Evolutionary conservation across 2,329 filamentous ascomycete genomes (phyloP).

Genomic region (Diaporthe vaccinii): DNA sequence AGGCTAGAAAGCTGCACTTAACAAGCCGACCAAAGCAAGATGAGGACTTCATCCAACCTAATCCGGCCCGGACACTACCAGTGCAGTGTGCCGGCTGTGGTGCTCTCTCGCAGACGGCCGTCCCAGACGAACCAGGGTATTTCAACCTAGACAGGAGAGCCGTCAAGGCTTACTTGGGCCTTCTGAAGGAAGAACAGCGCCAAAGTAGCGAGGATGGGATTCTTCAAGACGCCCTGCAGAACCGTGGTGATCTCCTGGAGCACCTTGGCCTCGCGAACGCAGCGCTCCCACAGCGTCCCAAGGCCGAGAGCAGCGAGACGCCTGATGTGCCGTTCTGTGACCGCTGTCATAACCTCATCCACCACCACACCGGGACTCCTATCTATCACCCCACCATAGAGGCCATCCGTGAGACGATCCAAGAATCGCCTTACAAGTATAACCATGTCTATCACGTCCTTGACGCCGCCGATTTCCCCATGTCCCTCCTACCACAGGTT

Average conservation of each 20-base stretch:
- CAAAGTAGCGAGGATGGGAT: constrained; percentile 59
- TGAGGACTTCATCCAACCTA: neutral
- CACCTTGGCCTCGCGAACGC: constrained; percentile 60
- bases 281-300: constrained; percentile 40
- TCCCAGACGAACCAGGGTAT: constrained; percentile 69
- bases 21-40: neutral
- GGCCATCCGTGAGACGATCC: constrained; percentile 85
- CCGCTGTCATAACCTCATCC: constrained; percentile 84
- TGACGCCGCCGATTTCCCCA: constrained; percentile 95
- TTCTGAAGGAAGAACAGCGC: constrained; percentile 46
- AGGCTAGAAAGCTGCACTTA: constrained; percentile 17
- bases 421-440: constrained; percentile 88
- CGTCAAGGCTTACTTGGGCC: constrained; percentile 62
- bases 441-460: constrained; percentile 97
- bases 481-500: constrained; percentile 88
- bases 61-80: constrained; percentile 57
- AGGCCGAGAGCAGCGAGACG: constrained; percentile 30
- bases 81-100: constrained; percentile 75
- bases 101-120: constrained; percentile 70
- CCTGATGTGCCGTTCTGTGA: constrained; percentile 78
- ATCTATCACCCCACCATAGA: constrained; percentile 87
- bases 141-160: constrained; percentile 66
- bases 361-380: constrained; percentile 79
- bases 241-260: constrained; percentile 58
- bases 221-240: constrained; percentile 59